phyloP scores from a whole-genome alignment of 768 basidiomycete genomes.

The Dioszegia hungarica region DNA sequence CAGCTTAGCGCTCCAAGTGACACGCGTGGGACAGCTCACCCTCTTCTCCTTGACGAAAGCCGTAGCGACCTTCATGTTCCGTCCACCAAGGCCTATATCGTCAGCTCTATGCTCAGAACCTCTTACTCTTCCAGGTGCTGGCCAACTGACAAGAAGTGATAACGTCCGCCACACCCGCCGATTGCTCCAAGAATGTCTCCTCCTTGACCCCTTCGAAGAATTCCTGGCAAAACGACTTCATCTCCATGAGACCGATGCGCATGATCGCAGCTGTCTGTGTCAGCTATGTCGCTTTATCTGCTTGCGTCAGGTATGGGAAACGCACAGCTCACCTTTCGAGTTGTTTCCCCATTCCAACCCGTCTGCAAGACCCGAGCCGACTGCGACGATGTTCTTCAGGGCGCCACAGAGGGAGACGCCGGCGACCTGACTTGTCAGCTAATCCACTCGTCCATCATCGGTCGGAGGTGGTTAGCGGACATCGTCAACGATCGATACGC shows the following conservation, averaged over 20 bases:
- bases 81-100: slow-evolving; percentile 38
- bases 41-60: slow-evolving; percentile 53
- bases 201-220: slow-evolving; percentile 52
- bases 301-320: too few relatives aligned
- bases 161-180: slow-evolving; percentile 53
- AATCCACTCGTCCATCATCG: not conserved
- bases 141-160: slow-evolving; percentile 51
- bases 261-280: slow-evolving; percentile 51
- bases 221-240: slow-evolving; percentile 53
- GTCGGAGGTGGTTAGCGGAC: slow-evolving; percentile 20
- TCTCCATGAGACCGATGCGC: slow-evolving; percentile 54
- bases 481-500: slow-evolving; percentile 52
- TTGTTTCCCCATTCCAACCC: slow-evolving; percentile 53
- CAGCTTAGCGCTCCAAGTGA: not conserved
- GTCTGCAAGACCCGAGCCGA: slow-evolving; percentile 53
- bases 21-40: slow-evolving; percentile 30
- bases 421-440: slow-evolving; percentile 34
- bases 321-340: slow-evolving; percentile 49
- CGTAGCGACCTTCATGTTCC: slow-evolving; percentile 45
- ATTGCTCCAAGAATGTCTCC: slow-evolving; percentile 52
- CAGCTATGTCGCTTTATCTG: too few relatives aligned
- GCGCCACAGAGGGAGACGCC: slow-evolving; percentile 54
- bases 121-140: not conserved
- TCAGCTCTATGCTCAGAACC: not conserved
- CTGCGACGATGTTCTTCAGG: slow-evolving; percentile 54